These are phyloP conservation scores for Coniosporium tulheliwenetii DNA, from an alignment of 2,329 filamentous ascomycete genomes.

Conservation along the genomic window DNA sequence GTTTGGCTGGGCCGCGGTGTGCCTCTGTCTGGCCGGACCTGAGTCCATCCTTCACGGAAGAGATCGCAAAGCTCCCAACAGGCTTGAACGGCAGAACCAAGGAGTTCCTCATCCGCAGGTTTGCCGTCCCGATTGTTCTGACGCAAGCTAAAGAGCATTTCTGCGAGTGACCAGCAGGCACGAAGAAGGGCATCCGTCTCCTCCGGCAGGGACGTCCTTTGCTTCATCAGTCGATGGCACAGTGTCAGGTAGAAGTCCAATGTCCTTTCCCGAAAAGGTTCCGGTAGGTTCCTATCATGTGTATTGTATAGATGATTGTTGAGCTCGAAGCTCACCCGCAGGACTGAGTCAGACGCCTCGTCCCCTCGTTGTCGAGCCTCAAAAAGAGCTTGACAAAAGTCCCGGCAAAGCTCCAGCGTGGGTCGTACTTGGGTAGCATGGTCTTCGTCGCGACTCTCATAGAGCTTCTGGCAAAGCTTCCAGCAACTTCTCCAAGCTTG, in stretches of 20 bases:
- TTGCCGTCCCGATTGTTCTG: constrained; percentile 65
- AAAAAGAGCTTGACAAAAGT: constrained; percentile 85
- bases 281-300: constrained; percentile 69
- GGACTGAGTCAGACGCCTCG: constrained; percentile 67
- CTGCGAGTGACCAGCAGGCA: constrained; percentile 79
- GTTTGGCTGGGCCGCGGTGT: constrained; percentile 72
- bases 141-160: constrained; percentile 82
- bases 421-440: constrained; percentile 52
- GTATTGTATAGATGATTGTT: constrained; percentile 94
- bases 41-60: constrained; percentile 83
- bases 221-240: constrained; percentile 93
- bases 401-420: constrained; percentile 73
- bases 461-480: constrained; percentile 80
- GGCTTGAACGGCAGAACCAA: constrained; percentile 77
- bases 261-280: constrained; percentile 76
- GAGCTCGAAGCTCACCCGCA: constrained; percentile 85
- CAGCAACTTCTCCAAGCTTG: constrained; percentile 89
- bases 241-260: constrained; percentile 89
- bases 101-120: constrained; percentile 62
- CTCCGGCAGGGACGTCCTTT: constrained; percentile 59
- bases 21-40: constrained; percentile 69
- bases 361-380: constrained; percentile 68
- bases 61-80: constrained; percentile 93
- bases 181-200: constrained; percentile 74
- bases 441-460: constrained; percentile 62